Conservation (phyloP, 176 grass and related monocot species). For the Alopecurus myosuroides region DNA sequence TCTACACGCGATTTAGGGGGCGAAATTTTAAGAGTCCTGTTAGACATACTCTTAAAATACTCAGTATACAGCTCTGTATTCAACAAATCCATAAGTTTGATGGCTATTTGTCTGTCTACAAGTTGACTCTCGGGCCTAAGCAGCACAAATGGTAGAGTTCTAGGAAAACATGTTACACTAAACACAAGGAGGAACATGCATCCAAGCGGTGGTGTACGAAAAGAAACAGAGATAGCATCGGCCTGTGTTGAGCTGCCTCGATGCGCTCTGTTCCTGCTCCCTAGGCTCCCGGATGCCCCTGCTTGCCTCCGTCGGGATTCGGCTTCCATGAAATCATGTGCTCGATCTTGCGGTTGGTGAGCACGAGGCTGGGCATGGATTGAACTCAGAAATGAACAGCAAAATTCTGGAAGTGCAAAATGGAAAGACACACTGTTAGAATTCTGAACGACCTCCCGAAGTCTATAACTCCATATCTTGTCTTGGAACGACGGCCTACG, state of each 20-base stretch:
- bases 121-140: not conserved
- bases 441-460: not conserved
- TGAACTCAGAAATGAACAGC: not conserved
- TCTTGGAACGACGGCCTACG: not conserved
- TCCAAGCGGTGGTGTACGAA: not conserved
- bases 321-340: not conserved
- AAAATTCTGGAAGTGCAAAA: not conserved
- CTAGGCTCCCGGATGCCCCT: not conserved
- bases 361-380: not conserved
- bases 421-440: not conserved
- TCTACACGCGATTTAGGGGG: no score
- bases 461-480: no score
- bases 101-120: not conserved
- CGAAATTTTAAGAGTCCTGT: no score
- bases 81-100: not conserved
- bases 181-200: constrained; percentile 37
- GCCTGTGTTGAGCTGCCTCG: not conserved
- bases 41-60: no score
- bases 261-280: constrained; percentile 8
- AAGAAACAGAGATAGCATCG: constrained; percentile 11
- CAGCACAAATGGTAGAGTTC: not conserved
- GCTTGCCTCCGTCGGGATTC: constrained; percentile 2
- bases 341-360: not conserved
- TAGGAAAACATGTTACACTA: not conserved
- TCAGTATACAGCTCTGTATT: not conserved